These are phyloP conservation scores for Hippophae rhamnoides DNA, from an alignment of 306 rosid species.

Conservation along the genomic window DNA sequence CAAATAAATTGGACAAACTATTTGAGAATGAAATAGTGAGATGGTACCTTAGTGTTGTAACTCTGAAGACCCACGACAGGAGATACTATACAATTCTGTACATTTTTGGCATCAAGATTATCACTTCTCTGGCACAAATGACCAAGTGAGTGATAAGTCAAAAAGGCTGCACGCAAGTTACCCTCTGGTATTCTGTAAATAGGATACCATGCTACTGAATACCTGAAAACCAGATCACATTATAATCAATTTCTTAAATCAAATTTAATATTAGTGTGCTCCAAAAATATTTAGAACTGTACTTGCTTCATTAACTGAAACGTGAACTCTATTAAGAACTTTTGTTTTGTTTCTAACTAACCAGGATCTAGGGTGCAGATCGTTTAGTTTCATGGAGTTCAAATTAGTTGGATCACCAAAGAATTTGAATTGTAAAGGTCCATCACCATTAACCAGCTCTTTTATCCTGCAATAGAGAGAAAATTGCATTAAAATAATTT, in stretches of 20 bases:
- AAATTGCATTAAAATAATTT: constrained; percentile 20
- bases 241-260: constrained; percentile 12
- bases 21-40: no score
- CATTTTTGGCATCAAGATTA: constrained; percentile 19
- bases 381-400: constrained; percentile 42
- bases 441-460: constrained; percentile 45
- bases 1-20: no score
- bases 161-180: constrained; percentile 67
- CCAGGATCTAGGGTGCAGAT: constrained; percentile 80
- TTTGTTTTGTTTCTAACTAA: constrained; percentile 19
- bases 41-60: constrained; percentile 65
- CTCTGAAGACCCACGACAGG: constrained; percentile 87
- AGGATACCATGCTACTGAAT: constrained; percentile 91
- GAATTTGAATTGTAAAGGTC: constrained; percentile 25
- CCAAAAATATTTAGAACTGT: constrained; percentile 6
- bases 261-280: constrained; percentile 2
- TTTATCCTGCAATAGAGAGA: constrained; percentile 44
- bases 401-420: constrained; percentile 62
- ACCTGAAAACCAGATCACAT: constrained; percentile 50
- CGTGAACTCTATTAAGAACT: constrained; percentile 7
- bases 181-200: constrained; percentile 84
- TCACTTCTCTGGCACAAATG: constrained; percentile 47
- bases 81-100: constrained; percentile 39
- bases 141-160: constrained; percentile 83
- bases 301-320: constrained; percentile 6